These are phyloP conservation scores for Stemphylium vesicarium DNA, from an alignment of 2,329 filamentous ascomycete genomes.

Conservation along the genomic window DNA sequence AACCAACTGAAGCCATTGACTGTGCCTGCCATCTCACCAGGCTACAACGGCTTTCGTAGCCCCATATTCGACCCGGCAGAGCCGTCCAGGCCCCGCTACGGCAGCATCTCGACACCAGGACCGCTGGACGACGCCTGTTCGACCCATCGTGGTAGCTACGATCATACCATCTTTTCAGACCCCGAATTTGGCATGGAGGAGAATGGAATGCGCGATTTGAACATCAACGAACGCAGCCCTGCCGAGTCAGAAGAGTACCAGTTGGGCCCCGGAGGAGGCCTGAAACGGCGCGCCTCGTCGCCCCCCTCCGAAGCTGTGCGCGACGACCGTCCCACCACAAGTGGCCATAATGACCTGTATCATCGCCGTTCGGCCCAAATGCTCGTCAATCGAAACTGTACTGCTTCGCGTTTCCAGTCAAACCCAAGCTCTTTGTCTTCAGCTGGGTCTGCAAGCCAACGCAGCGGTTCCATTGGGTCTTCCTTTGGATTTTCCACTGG, in stretches of 20 bases:
- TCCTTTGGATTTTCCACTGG: conserved; percentile 63
- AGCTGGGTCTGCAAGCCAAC: conserved; percentile 63
- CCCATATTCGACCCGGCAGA: conserved; percentile 48
- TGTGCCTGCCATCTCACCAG: conserved; percentile 54
- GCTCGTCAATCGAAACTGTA: conserved; percentile 61
- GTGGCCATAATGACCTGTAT: conserved; percentile 56
- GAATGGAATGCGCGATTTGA: conserved; percentile 57
- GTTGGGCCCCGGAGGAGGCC: conserved; percentile 57
- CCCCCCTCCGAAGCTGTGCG: conserved; percentile 63
- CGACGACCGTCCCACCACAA: conserved; percentile 54
- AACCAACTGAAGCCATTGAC: conserved; percentile 54
- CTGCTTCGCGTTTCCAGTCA: conserved; percentile 61
- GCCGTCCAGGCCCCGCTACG: conserved; percentile 52
- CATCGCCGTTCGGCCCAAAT: conserved; percentile 63
- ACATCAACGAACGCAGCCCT: conserved; percentile 61
- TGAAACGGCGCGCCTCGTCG: conserved; percentile 69
- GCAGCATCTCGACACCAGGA: conserved; percentile 55
- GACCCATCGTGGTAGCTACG: conserved; percentile 67
- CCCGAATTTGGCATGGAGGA: conserved; percentile 62
- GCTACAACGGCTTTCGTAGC: conserved; percentile 52
- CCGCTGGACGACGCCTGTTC: conserved; percentile 58
- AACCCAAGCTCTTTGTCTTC: conserved; percentile 69
- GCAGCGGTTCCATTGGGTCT: conserved; percentile 68
- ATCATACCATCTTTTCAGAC: conserved; percentile 61
- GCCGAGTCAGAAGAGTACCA: conserved; percentile 54